Conservation (phyloP, 2,329 filamentous ascomycete species). For the Colletotrichum gloeosporioides region DNA sequence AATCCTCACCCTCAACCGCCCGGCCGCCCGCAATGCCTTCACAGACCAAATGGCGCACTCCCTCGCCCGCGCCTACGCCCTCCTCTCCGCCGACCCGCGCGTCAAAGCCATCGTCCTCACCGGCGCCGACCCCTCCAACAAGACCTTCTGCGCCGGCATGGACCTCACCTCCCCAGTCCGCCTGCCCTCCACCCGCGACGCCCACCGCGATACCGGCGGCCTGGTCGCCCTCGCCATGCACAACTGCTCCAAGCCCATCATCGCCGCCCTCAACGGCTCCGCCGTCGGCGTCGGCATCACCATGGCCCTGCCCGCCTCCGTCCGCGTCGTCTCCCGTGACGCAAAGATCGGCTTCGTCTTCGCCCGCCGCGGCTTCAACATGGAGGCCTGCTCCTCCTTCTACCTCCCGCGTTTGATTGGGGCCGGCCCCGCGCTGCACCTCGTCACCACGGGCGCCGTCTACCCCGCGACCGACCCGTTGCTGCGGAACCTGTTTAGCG, state of each 20-base stretch:
- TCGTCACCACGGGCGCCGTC: conserved; percentile 70
- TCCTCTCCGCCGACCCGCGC: conserved; percentile 58
- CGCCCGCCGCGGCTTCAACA: conserved; percentile 69
- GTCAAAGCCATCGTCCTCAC: conserved; percentile 62
- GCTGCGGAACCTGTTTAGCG: conserved; percentile 68
- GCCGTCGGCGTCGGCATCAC: conserved; percentile 68
- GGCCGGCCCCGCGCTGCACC: conserved; percentile 64
- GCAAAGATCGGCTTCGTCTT: conserved; percentile 81
- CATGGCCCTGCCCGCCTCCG: conserved; percentile 61
- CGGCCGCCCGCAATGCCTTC: conserved; percentile 72
- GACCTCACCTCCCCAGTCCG: conserved; percentile 49
- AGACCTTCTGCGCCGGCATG: conserved; percentile 64
- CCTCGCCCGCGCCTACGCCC: conserved; percentile 57
- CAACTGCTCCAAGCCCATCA: conserved; percentile 62
- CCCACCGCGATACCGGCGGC: conserved; percentile 58
- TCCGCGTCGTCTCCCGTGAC: conserved; percentile 56
- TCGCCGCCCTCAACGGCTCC: conserved; percentile 63
- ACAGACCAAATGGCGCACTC: conserved; percentile 68
- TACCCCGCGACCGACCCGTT: conserved; percentile 57
- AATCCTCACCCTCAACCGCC: conserved; percentile 68
- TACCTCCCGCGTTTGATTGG: conserved; percentile 77
- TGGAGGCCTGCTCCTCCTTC: conserved; percentile 75
- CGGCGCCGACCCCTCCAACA: conserved; percentile 51
- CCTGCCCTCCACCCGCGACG: conserved; percentile 28
- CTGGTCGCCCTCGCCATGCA: conserved; percentile 60